phyloP scores from a whole-genome alignment of 2,329 filamentous ascomycete genomes.

The Emmonsiellopsis sp. region DNA sequence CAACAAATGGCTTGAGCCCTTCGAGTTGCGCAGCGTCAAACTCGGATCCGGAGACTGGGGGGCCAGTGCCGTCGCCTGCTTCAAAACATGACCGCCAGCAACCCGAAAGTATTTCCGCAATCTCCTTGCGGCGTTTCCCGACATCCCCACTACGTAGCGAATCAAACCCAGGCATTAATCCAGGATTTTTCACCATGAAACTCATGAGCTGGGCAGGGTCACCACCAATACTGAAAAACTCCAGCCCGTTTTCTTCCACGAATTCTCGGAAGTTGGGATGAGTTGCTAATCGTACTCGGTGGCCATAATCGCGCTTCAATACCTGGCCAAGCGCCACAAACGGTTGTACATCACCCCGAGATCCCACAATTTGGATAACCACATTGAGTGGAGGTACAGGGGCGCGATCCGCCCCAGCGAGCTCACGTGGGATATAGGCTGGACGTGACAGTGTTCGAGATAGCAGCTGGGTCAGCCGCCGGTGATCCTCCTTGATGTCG shows the following conservation, averaged over 20 bases:
- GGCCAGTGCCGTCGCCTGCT: constrained; percentile 56
- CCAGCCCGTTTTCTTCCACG: constrained; percentile 60
- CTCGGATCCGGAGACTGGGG: constrained; percentile 43
- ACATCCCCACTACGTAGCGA: constrained; percentile 70
- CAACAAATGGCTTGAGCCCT: constrained; percentile 62
- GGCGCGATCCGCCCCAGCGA: constrained; percentile 54
- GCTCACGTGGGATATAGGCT: constrained; percentile 50
- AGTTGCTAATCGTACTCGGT: constrained; percentile 65
- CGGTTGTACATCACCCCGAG: constrained; percentile 66
- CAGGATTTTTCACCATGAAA: constrained; percentile 86
- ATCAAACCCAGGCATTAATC: constrained; percentile 73
- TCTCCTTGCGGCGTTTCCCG: constrained; percentile 62
- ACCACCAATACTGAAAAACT: constrained; percentile 70
- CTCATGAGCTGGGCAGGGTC: constrained; percentile 71
- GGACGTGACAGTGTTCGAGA: constrained; percentile 36
- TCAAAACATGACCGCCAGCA: constrained; percentile 84
- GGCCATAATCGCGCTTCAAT: constrained; percentile 56
- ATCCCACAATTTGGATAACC: constrained; percentile 67
- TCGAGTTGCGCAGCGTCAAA: constrained; percentile 38
- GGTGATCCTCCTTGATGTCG: constrained; percentile 63
- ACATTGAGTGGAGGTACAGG: constrained; percentile 56
- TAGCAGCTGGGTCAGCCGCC: constrained; percentile 57
- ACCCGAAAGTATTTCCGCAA: constrained; percentile 70
- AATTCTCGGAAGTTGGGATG: constrained; percentile 61
- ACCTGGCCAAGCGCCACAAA: constrained; percentile 62